A percentile compares a stretch with the other conserved stretches of the same genome.
phyloP scores from a whole-genome alignment of 192 early-diverging fungal species.

The Coemansia furcata region DNA sequence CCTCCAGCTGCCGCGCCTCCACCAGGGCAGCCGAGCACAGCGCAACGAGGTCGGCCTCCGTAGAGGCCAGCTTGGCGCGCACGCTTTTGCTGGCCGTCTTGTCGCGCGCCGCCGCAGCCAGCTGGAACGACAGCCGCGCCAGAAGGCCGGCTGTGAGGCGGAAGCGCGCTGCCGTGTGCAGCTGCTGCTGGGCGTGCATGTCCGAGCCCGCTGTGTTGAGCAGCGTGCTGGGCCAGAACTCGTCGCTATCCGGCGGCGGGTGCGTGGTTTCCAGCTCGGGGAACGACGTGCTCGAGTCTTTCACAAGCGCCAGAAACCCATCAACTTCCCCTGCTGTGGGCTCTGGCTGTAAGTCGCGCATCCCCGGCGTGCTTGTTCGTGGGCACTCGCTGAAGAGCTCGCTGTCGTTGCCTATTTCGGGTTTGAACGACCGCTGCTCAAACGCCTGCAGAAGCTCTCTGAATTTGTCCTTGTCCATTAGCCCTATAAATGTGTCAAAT shows the following conservation, averaged over 20 bases:
- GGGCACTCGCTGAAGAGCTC: slow-evolving; percentile 23
- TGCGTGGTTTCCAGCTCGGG: slow-evolving; percentile 46
- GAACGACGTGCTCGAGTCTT: slow-evolving; percentile 32
- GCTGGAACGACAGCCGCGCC: slow-evolving; percentile 30
- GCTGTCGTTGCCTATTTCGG: slow-evolving; percentile 30
- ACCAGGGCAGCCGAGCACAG: slow-evolving; percentile 40
- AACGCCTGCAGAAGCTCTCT: slow-evolving; percentile 48
- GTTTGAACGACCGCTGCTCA: slow-evolving; percentile 49
- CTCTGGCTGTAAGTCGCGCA: background rate
- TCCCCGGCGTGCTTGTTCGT: slow-evolving; percentile 7
- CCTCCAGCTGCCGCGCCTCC: slow-evolving; percentile 46
- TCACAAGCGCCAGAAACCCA: slow-evolving; percentile 18
- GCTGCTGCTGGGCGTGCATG: slow-evolving; percentile 34
- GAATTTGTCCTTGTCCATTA: slow-evolving; percentile 53
- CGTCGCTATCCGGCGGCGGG: slow-evolving; percentile 24
- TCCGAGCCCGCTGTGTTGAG: slow-evolving; percentile 13
- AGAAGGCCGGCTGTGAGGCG: slow-evolving; percentile 34
- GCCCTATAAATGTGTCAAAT: background rate
- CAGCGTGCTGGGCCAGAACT: slow-evolving; percentile 23
- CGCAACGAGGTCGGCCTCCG: slow-evolving; percentile 26
- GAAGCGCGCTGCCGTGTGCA: slow-evolving; percentile 39
- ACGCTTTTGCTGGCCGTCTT: slow-evolving; percentile 7
- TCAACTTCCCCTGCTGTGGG: slow-evolving; percentile 6
- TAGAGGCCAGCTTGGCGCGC: slow-evolving; percentile 3
- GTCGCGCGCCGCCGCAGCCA: slow-evolving; percentile 11